Evolutionary conservation across 345 rosid genomes (phyloP), one percentile per base, ranked within the genome.

Genomic region (Ceriops zippeliana): DNA sequence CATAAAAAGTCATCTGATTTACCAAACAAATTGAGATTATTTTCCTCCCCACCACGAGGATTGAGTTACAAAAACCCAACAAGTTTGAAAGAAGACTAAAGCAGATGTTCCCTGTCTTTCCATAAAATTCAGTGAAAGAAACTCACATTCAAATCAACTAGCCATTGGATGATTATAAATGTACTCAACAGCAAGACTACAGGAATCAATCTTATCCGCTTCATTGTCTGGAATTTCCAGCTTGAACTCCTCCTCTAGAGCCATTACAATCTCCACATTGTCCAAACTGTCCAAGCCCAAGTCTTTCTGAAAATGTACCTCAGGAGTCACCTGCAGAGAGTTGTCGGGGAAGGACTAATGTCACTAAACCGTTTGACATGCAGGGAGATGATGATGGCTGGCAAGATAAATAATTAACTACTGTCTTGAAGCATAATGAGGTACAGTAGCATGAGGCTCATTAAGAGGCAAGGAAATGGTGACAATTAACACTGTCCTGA

Each of bases 171-270:
- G 96, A 79, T 85, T 90, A 74, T 75, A 76, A 71, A 90, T 86
- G 82, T 91, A 95, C 80, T 90, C 97, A 56, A 95, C 86, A 37
- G 97, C 98, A 57, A 91, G 93, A 66, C 71, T 31, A 77, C 92
- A 87, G 3, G 97, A 88, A 68, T 91, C 96, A 5, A 95, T 90
- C 84, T 83, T 91, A 49, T 86, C 96, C 31, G 99, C 99, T 86
- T 95, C 99, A 80, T 83, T 85, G 82, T 95, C 97, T 0, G 97
- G 98, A 26, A 95, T 95, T 72, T 91, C 96, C 53, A 91, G 88
- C 84, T 91, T 95, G 82, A 95, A 95, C 71, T 95, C 99, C 75
- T 91, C 99, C 80, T 95, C 97, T 16, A 95, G 78, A 32, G 93
- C 99, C 99, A 95, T 87, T 42, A 95, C 91, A 56, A 92, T 88